phyloP scores from a whole-genome alignment of 2,329 filamentous ascomycete species.

The Ceratocystiopsis brevicomis region DNA sequence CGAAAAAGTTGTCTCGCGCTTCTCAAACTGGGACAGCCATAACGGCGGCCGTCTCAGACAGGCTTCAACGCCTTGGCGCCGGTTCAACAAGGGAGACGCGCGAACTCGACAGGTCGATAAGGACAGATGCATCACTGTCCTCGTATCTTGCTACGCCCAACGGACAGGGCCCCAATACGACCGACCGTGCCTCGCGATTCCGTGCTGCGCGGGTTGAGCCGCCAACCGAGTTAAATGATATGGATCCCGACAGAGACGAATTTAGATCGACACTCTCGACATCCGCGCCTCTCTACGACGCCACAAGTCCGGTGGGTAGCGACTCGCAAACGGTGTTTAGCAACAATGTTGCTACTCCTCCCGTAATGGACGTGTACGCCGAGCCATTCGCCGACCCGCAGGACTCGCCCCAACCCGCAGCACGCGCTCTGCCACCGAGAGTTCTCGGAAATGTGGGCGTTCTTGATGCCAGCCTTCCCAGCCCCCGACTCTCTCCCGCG shows the following conservation, averaged over 20 bases:
- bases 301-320: slow-evolving; percentile 32
- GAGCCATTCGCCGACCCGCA: slow-evolving; percentile 38
- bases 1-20: slow-evolving; percentile 16
- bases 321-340: slow-evolving; percentile 42
- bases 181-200: slow-evolving; percentile 12
- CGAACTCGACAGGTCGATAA: background rate
- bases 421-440: slow-evolving; percentile 28
- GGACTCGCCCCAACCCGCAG: slow-evolving; percentile 27
- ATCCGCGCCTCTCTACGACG: slow-evolving; percentile 18
- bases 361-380: slow-evolving; percentile 52
- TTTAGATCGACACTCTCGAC: no score
- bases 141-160: slow-evolving; percentile 23
- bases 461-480: slow-evolving; percentile 83
- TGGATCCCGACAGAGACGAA: no score
- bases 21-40: slow-evolving; percentile 13
- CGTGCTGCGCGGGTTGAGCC: slow-evolving; percentile 24
- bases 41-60: slow-evolving; percentile 18
- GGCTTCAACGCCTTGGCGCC: slow-evolving; percentile 19
- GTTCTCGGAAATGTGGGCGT: slow-evolving; percentile 50
- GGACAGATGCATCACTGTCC: background rate
- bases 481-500: slow-evolving; percentile 83
- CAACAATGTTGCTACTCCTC: slow-evolving; percentile 51
- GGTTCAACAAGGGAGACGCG: no score
- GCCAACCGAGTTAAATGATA: slow-evolving; percentile 14
- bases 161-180: no score